Base-by-base conservation (phyloP, 192 early-diverging fungal genomes). In the Podochytrium sp. region DNA sequence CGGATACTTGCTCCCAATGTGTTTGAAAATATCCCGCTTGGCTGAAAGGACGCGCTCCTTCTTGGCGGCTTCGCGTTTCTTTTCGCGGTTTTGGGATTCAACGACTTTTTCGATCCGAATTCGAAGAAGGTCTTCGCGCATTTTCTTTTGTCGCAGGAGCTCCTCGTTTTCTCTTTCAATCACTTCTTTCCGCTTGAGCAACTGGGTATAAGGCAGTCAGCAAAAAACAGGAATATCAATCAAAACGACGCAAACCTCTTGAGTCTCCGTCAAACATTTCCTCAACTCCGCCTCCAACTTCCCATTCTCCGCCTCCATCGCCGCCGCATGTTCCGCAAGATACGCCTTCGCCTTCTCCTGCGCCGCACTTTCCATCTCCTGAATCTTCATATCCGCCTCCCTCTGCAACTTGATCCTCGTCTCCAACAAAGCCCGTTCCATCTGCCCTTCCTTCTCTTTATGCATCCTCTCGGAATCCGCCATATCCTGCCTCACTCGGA, bases 271-370 rank as follows among this genome's bases (percentile, higher is more conserved):
- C 29, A 81, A 78, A 37, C 80, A 62, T 5, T 27, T 27, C 5
- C 73, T 63, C 20, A 86, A 72, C 35, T 85, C 71, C 0, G 12
- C 34, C 50, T 85, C 84, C 27, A 86, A 72, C 5, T 49, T 34
- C 52, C 47, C 32, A 76, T 86, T 86, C 38, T 86, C 85, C 32
- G 55, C 32, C 47, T 85, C 77, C 37, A 86, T 35, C 6, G 78
- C 65, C 2, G 69, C 53, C 2, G 78, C 83, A 61, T 86, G 85
- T 32, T 76, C 66, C 7, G 65, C 63, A 7, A 86, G 78, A 47
- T 83, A 86, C 49, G 79, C 76, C 34, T 76, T 64, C 2, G 85
- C 85, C 72, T 85, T 86, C 75, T 85, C 85, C 30, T 86, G 80
- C 16, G 85, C 85, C 1, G 85, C 85, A 37, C 65, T 63, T 65